Evolutionary conservation across 2,329 filamentous ascomycete species (phyloP), one percentile per base, ranked within the genome.

Genomic region (Epichloe scottii): DNA sequence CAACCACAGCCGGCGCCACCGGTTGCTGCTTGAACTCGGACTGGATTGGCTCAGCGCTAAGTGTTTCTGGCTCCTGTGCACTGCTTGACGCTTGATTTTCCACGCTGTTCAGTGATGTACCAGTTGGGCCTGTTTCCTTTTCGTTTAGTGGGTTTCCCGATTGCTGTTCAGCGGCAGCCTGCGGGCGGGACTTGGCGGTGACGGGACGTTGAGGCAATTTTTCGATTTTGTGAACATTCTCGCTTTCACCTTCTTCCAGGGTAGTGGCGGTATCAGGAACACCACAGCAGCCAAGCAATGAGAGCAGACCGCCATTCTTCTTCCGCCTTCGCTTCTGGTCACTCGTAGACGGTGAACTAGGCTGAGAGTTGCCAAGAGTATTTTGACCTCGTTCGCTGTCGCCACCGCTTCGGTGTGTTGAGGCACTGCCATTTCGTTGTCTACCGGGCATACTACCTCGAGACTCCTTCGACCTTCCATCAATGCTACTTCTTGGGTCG

Each of bases 261-360:
- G 67, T 63, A 55, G 79, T 76, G 15, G 75, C 74, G 56, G 78
- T 74, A 55, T 84, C 81, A 47, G 82, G 79, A 40, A 80, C 74
- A 51, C 73, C 75, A 64, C 84, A 87, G 69, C 84, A 88, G 54
- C 76, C 80, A 53, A 88, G 71, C 50, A 87, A 75, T 23, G 78
- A 71, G 37, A 81, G 64, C 44, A 82, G 65, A n/a, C 76, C 75
- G 53, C 74, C 72, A 49, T 68, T 72, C 62, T 72, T 74, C 63
- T 76, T 77, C 66, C 79, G 79, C 61, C 72, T 74, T 51, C 79
- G 79, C 61, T 74, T 75, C 52, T 72, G 68, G 37, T 70, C 66
- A 49, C 71, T 71, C 48, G 70, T 68, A 8, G 66, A 69, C 33
- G 77, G 75, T 35, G 76, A 77, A 60, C 69, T 75, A 40, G 74